Base-by-base conservation (phyloP, 805 yeast species). In the Osmozyma mogii region DNA sequence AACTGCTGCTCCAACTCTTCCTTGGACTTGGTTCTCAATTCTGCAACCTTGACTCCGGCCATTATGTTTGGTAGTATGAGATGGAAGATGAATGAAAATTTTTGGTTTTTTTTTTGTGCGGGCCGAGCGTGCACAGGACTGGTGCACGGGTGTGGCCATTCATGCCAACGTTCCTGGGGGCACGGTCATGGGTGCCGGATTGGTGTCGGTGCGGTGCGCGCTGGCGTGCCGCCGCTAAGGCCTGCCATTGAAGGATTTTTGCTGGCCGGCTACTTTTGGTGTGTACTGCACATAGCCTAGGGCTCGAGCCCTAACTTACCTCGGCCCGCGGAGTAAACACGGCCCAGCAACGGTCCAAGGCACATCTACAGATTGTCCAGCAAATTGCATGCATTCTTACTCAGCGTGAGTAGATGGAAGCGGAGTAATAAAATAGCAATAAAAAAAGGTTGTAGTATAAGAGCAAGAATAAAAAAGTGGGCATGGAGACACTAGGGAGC, bases 21-120 rank as follows among this genome's bases (percentile, higher is more conserved):
- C 83, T 88, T 89, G 64, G 96, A 82, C 73, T 87, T 83, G 65
- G 92, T 79, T 72, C 95, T 83, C 68, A 92, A 79, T 80, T 89
- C 96, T 77, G 73, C 84, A 70, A 95, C 79, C 72, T 84, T 89
- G 65, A 87, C 71, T 65, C 84, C 88, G 69, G 89, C 87, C 92
- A 78, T 45, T 25, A 29, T 25, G 56, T 50, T 50, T n/a, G 49
- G 54, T 50, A 50, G 20, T 9, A 15, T 20, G 15, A 11, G 17
- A 11, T 17, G 13, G 21, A 10, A 18, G 10, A 18, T 12, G 6
- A 22, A 9, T 9, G 10, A 11, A 12, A 7, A 8, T 9, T 22
- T 11, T 7, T 9, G 11, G 13, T 9, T 22, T 9, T 22, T 9
- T 22, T 11, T 23, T 23, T 15, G 25, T 9, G 12, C 13, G 24